Base-by-base conservation (phyloP, 805 yeast species). In the Myxozyma neotropica region DNA sequence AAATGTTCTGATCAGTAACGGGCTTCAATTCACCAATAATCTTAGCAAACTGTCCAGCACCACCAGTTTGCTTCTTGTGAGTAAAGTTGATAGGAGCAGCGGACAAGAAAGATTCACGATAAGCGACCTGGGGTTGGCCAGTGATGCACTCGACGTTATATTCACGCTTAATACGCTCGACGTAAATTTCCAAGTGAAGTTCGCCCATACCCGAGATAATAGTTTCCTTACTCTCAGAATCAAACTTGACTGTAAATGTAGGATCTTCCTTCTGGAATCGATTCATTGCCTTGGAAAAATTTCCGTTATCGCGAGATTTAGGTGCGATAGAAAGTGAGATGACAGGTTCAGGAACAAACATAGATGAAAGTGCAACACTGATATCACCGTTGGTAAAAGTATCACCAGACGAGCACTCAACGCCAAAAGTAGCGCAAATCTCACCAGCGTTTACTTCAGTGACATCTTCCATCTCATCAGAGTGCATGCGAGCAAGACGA, bases 261-360 rank as follows among this genome's bases (percentile, higher is more conserved):
- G 99, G 99, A 77, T 94, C 99, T 75, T 94, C 99, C 74, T 93
- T 93, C 76, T 94, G 99, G 83, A 94, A 94, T 68, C 98, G 82
- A 77, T 91, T 92, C 79, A 94, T 84, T 55, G 99, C 99, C 75
- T 93, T 94, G 33, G 98, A 91, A 74, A 94, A 94, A 74, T 91
- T 90, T 58, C 89, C 83, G 19, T 86, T 81, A 73, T 94, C 98
- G 71, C 88, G 89, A 40, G 91, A 79, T 73, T 88, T 88, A 55
- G 99, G 99, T 38, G 84, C 80, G 70, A 94, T 87, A 17, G 97
- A 87, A 59, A 94, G 80, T 5, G 99, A 94, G 54, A 94, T 93
- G 65, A 94, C 99, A 0, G 99, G 96, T 74, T 94, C 99, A 5
- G 99, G 99, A 63, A 94, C 99, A 77, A 81, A 94, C 99, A 94